Base-by-base conservation (phyloP, 129 eudicot species). In the Gnaphalium uliginosum region DNA sequence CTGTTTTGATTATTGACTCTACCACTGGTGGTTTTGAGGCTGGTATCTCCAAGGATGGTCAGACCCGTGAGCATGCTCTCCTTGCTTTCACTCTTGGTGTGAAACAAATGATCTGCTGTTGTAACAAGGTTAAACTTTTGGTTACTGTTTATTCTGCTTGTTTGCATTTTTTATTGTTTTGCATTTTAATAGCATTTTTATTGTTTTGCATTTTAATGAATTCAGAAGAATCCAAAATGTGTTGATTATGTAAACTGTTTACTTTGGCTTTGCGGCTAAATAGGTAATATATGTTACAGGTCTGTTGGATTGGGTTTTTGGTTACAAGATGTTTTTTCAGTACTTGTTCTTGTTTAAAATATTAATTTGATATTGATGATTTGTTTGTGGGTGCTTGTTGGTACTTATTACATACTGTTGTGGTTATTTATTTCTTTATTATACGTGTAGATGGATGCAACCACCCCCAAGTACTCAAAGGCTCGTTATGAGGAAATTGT, bases 41-140 rank as follows among this genome's bases (percentile, higher is more conserved):
- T 75, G 79, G 79, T 75, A 75, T 75, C 23, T 75, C 79, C 0
- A 75, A 75, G 19, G 79, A 75, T n/a, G 79, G 79, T 29, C 79
- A 75, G 72, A 75, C 80, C 27, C 73, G 66, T 6, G 80, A 76
- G 19, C 80, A 76, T 24, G 80, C 80, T 66, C 56, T 76, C 18
- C 80, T 76, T 51, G 80, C 80, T 66, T 76, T 76, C 53, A 76
- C 80, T 23, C 80, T 76, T 76, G 80, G 73, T 46, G 79, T 75
- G 8, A 75, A 64, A 63, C 79, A 75, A 50, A 66, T 76, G 80
- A 76, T 76, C 29, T 76, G 80, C 39, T 75, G 79, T 48, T 75
- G 79, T 6, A 75, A 64, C 72, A 75, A 75, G 79, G 79, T 75
- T 2, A 26, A n/a, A 2, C 37, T 58, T 32, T 60, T 60, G 0